phyloP scores from a whole-genome alignment of 768 basidiomycete genomes.

The Leccinum disarticulatum region DNA sequence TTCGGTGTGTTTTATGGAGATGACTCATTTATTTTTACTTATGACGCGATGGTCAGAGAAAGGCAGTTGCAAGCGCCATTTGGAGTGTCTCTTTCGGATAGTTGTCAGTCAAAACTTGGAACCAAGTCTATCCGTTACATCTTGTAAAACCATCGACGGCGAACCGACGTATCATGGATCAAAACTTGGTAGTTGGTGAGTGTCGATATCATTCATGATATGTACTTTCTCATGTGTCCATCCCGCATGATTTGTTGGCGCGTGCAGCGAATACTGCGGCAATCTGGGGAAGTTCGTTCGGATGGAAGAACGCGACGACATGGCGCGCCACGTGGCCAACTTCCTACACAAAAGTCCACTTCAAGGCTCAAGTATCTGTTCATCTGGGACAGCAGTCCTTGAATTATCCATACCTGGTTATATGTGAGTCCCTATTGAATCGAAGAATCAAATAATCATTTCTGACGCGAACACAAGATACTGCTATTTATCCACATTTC shows the following conservation, averaged over 20 bases:
- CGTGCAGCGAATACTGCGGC: constrained; percentile 40
- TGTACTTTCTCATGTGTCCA: constrained; percentile 25
- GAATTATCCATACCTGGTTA: constrained; percentile 26
- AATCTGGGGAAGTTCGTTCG: constrained; percentile 33
- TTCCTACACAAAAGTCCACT: neutral
- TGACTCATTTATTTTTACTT: neutral
- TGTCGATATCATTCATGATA: neutral
- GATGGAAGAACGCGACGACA: constrained; percentile 16
- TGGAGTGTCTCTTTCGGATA: constrained; percentile 25
- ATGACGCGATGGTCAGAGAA: constrained; percentile 10
- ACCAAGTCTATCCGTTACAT: constrained; percentile 20
- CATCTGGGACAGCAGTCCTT: neutral
- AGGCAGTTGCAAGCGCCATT: neutral
- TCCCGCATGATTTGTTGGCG: constrained; percentile 51
- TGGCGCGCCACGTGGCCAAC: constrained; percentile 24
- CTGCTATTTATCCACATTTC: constrained; percentile 40
- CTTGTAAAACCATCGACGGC: neutral
- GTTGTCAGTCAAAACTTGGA: constrained; percentile 19
- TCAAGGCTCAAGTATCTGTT: neutral
- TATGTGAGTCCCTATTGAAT: constrained; percentile 25
- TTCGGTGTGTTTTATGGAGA: constrained; percentile 8
- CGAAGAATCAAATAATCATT: neutral
- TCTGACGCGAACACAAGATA: constrained; percentile 37
- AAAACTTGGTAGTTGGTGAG: constrained; percentile 3
- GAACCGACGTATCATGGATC: neutral